Percentiles rank a stretch among this genome's conserved stretches.
Conservation (phyloP, 805 yeast genomes). For the Wilhelminamyces savonicus region DNA sequence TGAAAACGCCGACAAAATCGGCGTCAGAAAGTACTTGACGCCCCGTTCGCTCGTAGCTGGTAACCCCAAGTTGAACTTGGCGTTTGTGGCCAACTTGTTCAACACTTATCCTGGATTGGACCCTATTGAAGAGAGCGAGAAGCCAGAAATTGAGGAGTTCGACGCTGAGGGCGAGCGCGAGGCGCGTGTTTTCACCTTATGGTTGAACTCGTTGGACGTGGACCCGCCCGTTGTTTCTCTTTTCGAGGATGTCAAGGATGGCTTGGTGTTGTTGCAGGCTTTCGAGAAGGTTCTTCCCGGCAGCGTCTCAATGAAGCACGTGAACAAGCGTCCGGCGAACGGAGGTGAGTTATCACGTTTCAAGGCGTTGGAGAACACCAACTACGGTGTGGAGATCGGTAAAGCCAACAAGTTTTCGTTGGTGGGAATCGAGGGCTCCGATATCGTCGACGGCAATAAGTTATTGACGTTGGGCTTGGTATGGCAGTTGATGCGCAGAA, state of each 20-base stretch:
- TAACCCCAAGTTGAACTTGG: constrained; percentile 92
- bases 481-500: constrained; percentile 98
- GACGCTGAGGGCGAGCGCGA: constrained; percentile 99
- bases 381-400: constrained; percentile 96
- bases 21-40: constrained; percentile 89
- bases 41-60: constrained; percentile 92
- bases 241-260: constrained; percentile 94
- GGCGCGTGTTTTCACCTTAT: constrained; percentile 94
- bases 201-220: constrained; percentile 95
- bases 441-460: constrained; percentile 89
- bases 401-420: constrained; percentile 87
- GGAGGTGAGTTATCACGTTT: constrained; percentile 80
- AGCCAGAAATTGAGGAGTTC: constrained; percentile 92
- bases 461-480: constrained; percentile 86
- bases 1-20: constrained; percentile 82
- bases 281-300: constrained; percentile 96
- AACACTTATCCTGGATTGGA: constrained; percentile 96
- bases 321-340: constrained; percentile 75
- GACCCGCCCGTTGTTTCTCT: constrained; percentile 88
- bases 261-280: constrained; percentile 82
- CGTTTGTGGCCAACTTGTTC: constrained; percentile 95
- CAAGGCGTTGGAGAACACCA: constrained; percentile 95
- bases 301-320: constrained; percentile 67
- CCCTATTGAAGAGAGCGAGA: constrained; percentile 87
- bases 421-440: constrained; percentile 98